Base-by-base conservation (phyloP, 805 yeast genomes). In the Millerago galiae region DNA sequence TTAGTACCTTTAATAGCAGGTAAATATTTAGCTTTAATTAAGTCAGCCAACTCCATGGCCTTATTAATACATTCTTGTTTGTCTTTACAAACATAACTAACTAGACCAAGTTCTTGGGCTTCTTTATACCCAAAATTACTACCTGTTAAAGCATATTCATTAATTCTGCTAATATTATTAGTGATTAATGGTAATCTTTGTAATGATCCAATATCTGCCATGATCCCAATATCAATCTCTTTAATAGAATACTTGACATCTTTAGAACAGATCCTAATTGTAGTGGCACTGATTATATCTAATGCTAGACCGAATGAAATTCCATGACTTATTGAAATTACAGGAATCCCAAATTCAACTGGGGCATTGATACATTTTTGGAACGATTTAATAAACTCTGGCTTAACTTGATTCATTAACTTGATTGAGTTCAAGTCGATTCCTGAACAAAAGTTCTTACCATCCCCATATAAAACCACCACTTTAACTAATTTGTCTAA, bases 131-230 rank as follows among this genome's bases (percentile, higher is more conserved):
- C 62, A 46, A 82, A 82, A 11, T 61, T 58, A 21, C 74, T 73
- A 8, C 82, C 91, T 1, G 88, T 79, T 48, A 77, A 68, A 5
- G 83, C 77, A 37, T 76, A 61, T 50, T 81, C 83, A 56, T 71
- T 72, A 46, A 81, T 61, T 63, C 75, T 68, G 5, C 86, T 78
- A 13, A 66, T 61, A 56, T 81, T 81, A 34, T 71, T 71, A 15
- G 72, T 71, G 1, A 79, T 43, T 15, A 56, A 54, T 5, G 86
- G 81, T 44, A 83, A 54, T 55, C 91, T 68, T 61, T 84, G 90
- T 44, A 84, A 65, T 1, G 85, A 71, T 5, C 95, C 95, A 54
- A 84, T 81, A 57, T 85, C 93, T 2, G 93, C 89, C 31, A 85
- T 74, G 56, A 85, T 69, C 3, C 91, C 93, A 41, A 84, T 68